Percentiles rank a stretch among this genome's conserved stretches.
Evolutionary conservation across 257 asterid genomes (phyloP).

Genomic region (Solanum acaule): DNA sequence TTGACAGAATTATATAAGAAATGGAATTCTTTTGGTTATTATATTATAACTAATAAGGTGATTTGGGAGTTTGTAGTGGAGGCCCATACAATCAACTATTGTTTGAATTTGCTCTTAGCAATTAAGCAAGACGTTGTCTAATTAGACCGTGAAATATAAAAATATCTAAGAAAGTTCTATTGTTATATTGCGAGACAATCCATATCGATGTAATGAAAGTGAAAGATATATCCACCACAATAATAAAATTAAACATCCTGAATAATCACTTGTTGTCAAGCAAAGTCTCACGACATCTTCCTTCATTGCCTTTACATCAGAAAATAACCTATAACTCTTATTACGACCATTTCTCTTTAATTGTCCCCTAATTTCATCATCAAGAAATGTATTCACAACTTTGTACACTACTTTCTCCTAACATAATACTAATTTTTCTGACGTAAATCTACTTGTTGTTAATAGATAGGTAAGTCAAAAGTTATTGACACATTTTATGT

Average conservation of each 20-base stretch:
- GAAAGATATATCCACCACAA: not conserved
- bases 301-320: not conserved
- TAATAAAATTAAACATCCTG: accelerated
- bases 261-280: not conserved
- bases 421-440: too few species aligned
- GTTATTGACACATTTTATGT: not conserved
- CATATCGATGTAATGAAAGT: not conserved
- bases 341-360: not conserved
- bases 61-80: not conserved
- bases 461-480: not conserved
- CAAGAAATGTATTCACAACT: not conserved
- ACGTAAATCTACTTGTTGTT: too few species aligned
- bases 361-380: not conserved
- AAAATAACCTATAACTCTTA: not conserved
- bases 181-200: accelerated
- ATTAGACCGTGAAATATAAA: too few species aligned
- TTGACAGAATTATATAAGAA: not conserved
- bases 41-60: not conserved
- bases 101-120: not conserved
- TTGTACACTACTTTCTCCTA: not conserved
- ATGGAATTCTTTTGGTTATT: not conserved
- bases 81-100: not conserved
- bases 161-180: not conserved
- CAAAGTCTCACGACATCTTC: accelerated
- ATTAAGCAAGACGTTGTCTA: not conserved